Evolutionary conservation across 805 yeast species (phyloP).

Genomic region (Pichia phayaonensis): DNA sequence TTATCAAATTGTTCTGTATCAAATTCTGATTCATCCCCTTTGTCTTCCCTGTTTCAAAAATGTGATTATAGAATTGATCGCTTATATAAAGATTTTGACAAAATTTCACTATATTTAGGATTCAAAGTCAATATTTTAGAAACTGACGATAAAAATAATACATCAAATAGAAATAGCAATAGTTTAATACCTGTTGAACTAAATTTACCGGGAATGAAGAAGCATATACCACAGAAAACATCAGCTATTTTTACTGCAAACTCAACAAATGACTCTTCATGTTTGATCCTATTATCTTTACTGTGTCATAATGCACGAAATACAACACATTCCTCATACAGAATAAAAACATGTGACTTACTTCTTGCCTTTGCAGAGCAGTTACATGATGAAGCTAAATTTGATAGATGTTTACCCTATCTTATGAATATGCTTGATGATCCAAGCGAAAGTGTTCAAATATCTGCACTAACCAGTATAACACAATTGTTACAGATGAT

Average conservation of each 20-base stretch:
- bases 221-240: conserved; percentile 36
- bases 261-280: conserved; percentile 35
- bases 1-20: conserved; percentile 20
- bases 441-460: conserved; percentile 53
- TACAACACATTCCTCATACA: conserved; percentile 49
- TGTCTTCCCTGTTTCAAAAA: conserved; percentile 24
- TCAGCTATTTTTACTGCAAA: conserved; percentile 20
- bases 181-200: conserved; percentile 34
- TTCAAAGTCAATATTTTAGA: conserved; percentile 24
- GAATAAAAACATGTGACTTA: conserved; percentile 67
- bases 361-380: conserved; percentile 69
- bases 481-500: conserved; percentile 64
- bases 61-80: conserved; percentile 53
- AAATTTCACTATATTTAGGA: conserved; percentile 35
- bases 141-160: conserved; percentile 6
- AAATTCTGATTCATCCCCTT: not conserved
- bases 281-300: conserved; percentile 50
- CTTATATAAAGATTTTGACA: conserved; percentile 52
- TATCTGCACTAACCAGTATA: conserved; percentile 53
- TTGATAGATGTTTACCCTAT: conserved; percentile 82
- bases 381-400: conserved; percentile 71
- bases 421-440: conserved; percentile 68
- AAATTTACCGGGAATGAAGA: conserved; percentile 45
- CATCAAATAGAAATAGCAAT: conserved; percentile 7
- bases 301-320: conserved; percentile 56